Base-by-base conservation (phyloP, 2,329 filamentous ascomycete species). In the Penicillium corylophilum region DNA sequence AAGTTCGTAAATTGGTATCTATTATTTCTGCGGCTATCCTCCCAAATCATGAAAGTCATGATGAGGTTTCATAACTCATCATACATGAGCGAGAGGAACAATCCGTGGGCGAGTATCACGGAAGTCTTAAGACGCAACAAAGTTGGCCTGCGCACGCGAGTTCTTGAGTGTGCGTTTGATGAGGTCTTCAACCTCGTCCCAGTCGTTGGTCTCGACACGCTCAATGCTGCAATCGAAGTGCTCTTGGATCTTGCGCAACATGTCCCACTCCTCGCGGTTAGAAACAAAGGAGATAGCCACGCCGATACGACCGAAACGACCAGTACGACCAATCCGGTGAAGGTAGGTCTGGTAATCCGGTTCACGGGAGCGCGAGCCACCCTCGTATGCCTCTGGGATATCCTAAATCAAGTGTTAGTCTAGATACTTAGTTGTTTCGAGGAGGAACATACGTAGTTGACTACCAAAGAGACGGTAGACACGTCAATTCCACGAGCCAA, bases 311-410 rank as follows among this genome's bases (percentile, higher is more conserved):
- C 94, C 94, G 65, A 99, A 99, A 61, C 94, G 89, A 58, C 94
- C 94, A 13, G 94, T 99, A 67, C 94, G 90, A 55, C 94, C 94
- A 64, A 99, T 99, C 69, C 94, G 89, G 80, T 99, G 94, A 44
- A 99, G 87, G 69, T 99, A 99, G 1, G 94, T 99, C 77, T 97
- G 92, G 42, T 86, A 86, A 68, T 99, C 94, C 13, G 93, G 88
- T 28, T 81, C 87, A 20, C 71, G 71, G 42, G 73, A 71, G 79
- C 78, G 4, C 79, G 79, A 29, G 81, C 74, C 64, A 85, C 78
- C 57, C 78, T 52, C 10, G 8, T 38, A 38, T 22, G 35, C 35
- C 78, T 87, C 88, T 22, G 87, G 87, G 51, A 90, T 88, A 63
- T 90, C 88, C 71, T 74, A 38, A 31, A 38, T 13, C 7, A 31